Evolutionary conservation across 2,329 filamentous ascomycete species (phyloP).

Genomic region (Fusarium vanettenii): DNA sequence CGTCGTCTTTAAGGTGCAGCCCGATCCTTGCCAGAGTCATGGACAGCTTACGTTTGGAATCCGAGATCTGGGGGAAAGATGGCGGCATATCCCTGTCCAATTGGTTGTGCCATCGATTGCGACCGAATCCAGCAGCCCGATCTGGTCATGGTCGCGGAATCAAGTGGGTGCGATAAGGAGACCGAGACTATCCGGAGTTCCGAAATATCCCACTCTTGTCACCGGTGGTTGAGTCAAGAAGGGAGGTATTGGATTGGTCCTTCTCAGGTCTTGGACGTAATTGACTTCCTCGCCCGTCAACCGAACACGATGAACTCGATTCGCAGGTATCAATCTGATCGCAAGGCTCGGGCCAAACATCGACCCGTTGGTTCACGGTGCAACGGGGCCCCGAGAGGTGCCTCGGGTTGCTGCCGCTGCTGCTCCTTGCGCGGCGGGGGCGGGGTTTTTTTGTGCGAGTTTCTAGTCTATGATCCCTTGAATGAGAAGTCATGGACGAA

Average conservation of each 20-base stretch:
- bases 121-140: constrained; percentile 40
- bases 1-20: constrained; percentile 28
- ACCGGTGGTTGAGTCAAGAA: not conserved
- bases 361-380: constrained; percentile 6
- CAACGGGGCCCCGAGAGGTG: constrained; percentile 16
- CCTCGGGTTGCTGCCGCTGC: constrained; percentile 19
- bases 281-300: not conserved
- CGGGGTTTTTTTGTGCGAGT: constrained; percentile 21
- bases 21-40: constrained; percentile 30
- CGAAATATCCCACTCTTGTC: constrained; percentile 25
- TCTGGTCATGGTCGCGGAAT: constrained; percentile 41
- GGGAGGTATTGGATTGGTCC: not conserved
- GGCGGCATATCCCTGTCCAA: constrained; percentile 33
- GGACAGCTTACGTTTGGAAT: constrained; percentile 42
- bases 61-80: constrained; percentile 36
- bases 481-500: constrained; percentile 27
- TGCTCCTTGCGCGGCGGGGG: constrained; percentile 21
- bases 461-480: constrained; percentile 37
- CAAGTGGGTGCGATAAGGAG: constrained; percentile 44
- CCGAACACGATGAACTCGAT: not conserved
- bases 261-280: not conserved
- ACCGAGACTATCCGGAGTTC: constrained; percentile 27
- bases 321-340: constrained; percentile 3
- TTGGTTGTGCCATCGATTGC: constrained; percentile 40
- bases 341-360: not conserved